These are phyloP conservation scores for Brassica hybrid DNA, from an alignment of 441 rosid genomes.

Conservation along the genomic window DNA sequence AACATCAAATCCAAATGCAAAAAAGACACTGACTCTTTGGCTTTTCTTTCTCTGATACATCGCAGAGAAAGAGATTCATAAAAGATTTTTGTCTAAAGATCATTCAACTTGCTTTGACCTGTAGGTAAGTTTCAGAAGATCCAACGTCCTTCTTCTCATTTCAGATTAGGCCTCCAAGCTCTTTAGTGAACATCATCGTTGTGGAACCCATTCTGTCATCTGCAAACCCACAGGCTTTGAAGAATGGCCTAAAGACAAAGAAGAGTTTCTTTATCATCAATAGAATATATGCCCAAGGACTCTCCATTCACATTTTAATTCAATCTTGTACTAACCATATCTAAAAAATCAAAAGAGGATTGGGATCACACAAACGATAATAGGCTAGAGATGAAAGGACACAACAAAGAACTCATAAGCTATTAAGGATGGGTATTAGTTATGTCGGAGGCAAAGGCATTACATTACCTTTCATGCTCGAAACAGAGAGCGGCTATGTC, in stretches of 20 bases:
- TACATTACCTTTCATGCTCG: constrained; percentile 63
- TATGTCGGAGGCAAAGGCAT: neutral
- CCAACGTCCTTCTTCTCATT: constrained; percentile 1
- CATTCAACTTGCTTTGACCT: constrained; percentile 25
- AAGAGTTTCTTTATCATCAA: neutral
- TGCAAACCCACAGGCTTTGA: constrained; percentile 83
- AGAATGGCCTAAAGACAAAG: constrained; percentile 60
- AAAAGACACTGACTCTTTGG: constrained; percentile 15
- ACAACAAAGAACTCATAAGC: constrained; percentile 16
- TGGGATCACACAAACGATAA: no score
- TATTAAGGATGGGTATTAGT: neutral
- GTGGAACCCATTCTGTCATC: constrained; percentile 81
- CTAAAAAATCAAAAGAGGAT: neutral
- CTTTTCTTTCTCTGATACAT: constrained; percentile 9
- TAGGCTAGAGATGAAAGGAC: neutral
- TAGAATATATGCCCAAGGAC: neutral
- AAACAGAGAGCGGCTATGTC: constrained; percentile 88
- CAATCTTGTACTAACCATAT: neutral
- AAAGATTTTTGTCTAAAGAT: constrained; percentile 5
- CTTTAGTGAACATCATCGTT: constrained; percentile 69
- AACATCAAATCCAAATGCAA: constrained; percentile 27
- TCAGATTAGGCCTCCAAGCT: constrained; percentile 7
- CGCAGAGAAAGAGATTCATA: constrained; percentile 11
- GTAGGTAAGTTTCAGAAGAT: constrained; percentile 5
- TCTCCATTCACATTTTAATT: neutral